Conservation (phyloP, 148 eudicot species). For the Linanthus parryae region DNA sequence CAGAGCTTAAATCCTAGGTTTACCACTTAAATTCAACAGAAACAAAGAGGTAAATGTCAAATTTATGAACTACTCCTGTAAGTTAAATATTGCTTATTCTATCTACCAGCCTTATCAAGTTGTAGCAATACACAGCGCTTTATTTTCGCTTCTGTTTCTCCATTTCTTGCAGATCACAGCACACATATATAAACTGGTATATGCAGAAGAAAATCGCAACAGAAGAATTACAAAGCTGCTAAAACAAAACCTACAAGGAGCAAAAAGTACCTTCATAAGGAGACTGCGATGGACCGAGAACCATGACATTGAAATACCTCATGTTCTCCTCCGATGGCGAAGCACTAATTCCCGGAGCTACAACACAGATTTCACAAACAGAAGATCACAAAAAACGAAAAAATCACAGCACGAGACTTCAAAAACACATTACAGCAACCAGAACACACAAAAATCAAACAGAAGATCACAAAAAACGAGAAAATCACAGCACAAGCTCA, state of each 20-base stretch:
- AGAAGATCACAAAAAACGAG: background rate
- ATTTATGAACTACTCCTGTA: no score
- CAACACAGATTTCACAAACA: background rate
- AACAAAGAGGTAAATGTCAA: no score
- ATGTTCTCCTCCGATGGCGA: conserved; percentile 14
- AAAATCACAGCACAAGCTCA: background rate
- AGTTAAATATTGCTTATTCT: no score
- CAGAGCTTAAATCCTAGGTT: no score
- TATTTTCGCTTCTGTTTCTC: no score
- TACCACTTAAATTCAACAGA: no score
- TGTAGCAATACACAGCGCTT: no score
- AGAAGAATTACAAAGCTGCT: no score
- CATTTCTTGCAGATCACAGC: no score
- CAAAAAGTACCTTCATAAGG: conserved; percentile 9
- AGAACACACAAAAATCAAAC: background rate
- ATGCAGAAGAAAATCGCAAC: background rate
- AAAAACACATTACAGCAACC: background rate
- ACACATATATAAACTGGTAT: no score
- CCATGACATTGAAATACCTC: conserved; percentile 13
- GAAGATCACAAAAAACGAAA: background rate
- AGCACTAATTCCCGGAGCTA: conserved; percentile 9
- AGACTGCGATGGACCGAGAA: conserved; percentile 14
- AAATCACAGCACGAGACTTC: background rate
- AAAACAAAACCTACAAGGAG: background rate
- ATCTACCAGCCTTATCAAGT: no score